Evolutionary conservation across 2,329 filamentous ascomycete species (phyloP).

Genomic region (Paecilomyces dactylethromorphus): DNA sequence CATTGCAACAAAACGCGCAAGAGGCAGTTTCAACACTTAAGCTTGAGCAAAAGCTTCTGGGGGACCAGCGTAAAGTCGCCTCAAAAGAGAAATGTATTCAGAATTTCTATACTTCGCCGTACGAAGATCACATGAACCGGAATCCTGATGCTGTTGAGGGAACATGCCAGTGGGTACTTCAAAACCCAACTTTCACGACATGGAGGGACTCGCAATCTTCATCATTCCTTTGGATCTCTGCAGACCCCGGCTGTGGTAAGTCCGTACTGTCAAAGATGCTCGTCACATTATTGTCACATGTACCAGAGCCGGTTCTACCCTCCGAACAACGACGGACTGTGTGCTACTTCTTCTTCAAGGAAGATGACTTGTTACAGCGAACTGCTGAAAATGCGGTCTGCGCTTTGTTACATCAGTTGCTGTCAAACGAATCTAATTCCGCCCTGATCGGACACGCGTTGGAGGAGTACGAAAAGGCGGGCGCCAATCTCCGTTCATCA

Average conservation of each 20-base stretch:
- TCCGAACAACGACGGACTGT: conserved; percentile 10
- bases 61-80: neutral
- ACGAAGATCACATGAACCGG: conserved; percentile 12
- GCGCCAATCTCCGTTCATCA: conserved; percentile 8
- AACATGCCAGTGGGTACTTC: conserved; percentile 16
- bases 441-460: conserved; percentile 9
- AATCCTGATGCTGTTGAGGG: conserved; percentile 6
- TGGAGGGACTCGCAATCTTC: conserved; percentile 13
- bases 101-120: conserved; percentile 8
- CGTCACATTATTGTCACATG: conserved; percentile 4
- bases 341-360: conserved; percentile 44
- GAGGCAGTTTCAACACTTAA: neutral
- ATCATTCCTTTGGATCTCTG: conserved; percentile 31
- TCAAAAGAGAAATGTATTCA: conserved; percentile 1
- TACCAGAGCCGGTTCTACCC: conserved; percentile 18
- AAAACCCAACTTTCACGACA: conserved; percentile 7
- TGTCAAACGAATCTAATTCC: conserved; percentile 16
- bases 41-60: neutral
- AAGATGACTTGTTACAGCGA: conserved; percentile 31
- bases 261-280: conserved; percentile 36
- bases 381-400: conserved; percentile 22
- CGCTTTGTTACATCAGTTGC: conserved; percentile 34
- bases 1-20: neutral
- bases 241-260: conserved; percentile 41
- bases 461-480: conserved; percentile 12